phyloP scores from a whole-genome alignment of 78 protist genomes.

The Ministeria vibrans region DNA sequence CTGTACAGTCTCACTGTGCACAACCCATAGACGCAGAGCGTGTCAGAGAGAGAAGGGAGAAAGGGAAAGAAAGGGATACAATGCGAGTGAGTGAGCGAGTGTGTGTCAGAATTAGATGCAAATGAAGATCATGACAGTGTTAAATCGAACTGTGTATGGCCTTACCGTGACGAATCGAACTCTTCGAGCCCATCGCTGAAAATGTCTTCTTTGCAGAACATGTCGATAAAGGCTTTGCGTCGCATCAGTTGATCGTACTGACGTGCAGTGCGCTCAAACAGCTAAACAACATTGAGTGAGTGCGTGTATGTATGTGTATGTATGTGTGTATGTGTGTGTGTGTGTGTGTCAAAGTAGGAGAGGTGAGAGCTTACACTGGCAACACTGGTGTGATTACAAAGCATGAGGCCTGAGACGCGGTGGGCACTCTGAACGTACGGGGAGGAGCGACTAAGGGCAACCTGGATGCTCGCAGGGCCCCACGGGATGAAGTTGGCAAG shows the following conservation, averaged over 20 bases:
- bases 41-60: background rate
- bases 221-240: conserved; percentile 50
- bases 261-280: conserved; percentile 31
- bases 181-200: conserved; percentile 75
- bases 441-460: conserved; percentile 70
- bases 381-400: conserved; percentile 97
- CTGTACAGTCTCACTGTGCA: conserved; percentile 46
- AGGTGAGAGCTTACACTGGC: conserved; percentile 10
- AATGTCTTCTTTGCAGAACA: conserved; percentile 44
- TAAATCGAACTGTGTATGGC: background rate
- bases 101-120: background rate
- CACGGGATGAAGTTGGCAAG: conserved; percentile 94
- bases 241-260: conserved; percentile 77
- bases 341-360: background rate
- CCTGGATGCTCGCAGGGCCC: conserved; percentile 99
- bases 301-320: background rate
- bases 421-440: conserved; percentile 83
- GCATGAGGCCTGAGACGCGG: conserved; percentile 97
- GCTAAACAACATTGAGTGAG: conserved; percentile 28
- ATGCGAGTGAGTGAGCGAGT: background rate
- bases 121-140: background rate
- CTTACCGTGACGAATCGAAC: conserved; percentile 60
- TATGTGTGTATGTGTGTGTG: background rate
- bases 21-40: background rate
- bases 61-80: background rate